These are phyloP conservation scores for Coniella vitis DNA, from an alignment of 2,329 filamentous ascomycete genomes.

Conservation along the genomic window DNA sequence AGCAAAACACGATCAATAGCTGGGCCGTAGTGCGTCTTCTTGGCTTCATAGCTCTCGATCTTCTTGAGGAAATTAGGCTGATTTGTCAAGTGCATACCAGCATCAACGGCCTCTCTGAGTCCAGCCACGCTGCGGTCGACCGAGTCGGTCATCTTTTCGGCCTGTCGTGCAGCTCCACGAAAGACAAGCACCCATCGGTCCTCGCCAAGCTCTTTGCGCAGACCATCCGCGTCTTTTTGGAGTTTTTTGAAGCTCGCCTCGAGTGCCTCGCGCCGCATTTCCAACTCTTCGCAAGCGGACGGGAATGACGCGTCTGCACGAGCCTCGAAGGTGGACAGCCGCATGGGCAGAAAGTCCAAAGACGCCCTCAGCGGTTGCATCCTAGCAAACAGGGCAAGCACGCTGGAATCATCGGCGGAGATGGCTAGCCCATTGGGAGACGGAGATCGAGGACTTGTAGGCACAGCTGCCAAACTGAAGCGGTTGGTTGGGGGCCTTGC, in stretches of 20 bases:
- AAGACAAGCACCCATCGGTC: slow-evolving; percentile 96
- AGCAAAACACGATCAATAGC: slow-evolving; percentile 86
- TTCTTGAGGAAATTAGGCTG: slow-evolving; percentile 67
- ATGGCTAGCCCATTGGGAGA: slow-evolving; percentile 50
- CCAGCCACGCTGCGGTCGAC: slow-evolving; percentile 82
- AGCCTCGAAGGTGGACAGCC: slow-evolving; percentile 76
- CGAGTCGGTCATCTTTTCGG: slow-evolving; percentile 94
- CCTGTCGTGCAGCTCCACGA: slow-evolving; percentile 82
- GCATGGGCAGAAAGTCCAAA: slow-evolving; percentile 92
- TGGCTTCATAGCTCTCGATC: slow-evolving; percentile 88
- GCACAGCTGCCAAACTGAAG: slow-evolving; percentile 60
- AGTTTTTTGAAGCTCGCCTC: slow-evolving; percentile 85
- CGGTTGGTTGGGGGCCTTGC: slow-evolving; percentile 52
- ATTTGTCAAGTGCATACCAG: slow-evolving; percentile 66
- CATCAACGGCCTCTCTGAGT: slow-evolving; percentile 72
- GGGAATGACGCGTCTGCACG: slow-evolving; percentile 76
- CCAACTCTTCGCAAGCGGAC: slow-evolving; percentile 82
- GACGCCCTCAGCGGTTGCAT: slow-evolving; percentile 93
- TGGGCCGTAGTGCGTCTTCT: slow-evolving; percentile 88
- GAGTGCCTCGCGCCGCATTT: slow-evolving; percentile 64
- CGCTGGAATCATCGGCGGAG: slow-evolving; percentile 75
- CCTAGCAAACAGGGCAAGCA: slow-evolving; percentile 84
- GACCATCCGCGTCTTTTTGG: slow-evolving; percentile 80
- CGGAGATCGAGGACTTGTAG: slow-evolving; percentile 56
- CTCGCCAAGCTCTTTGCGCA: slow-evolving; percentile 86